Percentiles rank a stretch among this genome's conserved stretches.
These are phyloP conservation scores for Calycina herbarum DNA, from an alignment of 2,329 filamentous ascomycete genomes.

Conservation along the genomic window DNA sequence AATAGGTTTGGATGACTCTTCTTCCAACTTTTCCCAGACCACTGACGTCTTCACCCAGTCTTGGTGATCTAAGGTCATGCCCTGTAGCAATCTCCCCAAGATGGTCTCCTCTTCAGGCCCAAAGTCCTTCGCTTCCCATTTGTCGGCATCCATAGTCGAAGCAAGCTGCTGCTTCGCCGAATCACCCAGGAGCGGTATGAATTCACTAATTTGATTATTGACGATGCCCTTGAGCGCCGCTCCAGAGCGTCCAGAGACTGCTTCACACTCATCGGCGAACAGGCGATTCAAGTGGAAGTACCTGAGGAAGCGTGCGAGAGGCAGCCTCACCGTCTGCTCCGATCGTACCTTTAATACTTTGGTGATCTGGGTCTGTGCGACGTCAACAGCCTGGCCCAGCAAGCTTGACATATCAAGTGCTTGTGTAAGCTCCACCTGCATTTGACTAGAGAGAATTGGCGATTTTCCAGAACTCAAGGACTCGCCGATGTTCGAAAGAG, in stretches of 20 bases:
- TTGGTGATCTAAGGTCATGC: not conserved
- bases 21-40: not conserved
- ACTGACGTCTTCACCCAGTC: not conserved
- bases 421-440: constrained; percentile 54
- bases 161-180: not conserved
- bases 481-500: too few species aligned
- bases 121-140: not conserved
- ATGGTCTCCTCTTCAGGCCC: not conserved
- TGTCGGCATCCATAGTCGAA: not conserved
- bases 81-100: not conserved
- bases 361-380: constrained; percentile 73
- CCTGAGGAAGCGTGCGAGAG: constrained; percentile 46
- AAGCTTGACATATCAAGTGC: constrained; percentile 76
- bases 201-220: not conserved
- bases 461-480: too few species aligned
- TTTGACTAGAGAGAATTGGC: not conserved
- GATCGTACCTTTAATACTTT: constrained; percentile 75
- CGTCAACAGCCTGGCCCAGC: constrained; percentile 76
- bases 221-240: constrained; percentile 67
- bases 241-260: constrained; percentile 76
- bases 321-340: constrained; percentile 72
- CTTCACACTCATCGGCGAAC: constrained; percentile 84
- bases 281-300: constrained; percentile 82
- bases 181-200: not conserved
- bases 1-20: not conserved